phyloP scores from a whole-genome alignment of 2,329 filamentous ascomycete genomes.

The Epichloe hybrida region DNA sequence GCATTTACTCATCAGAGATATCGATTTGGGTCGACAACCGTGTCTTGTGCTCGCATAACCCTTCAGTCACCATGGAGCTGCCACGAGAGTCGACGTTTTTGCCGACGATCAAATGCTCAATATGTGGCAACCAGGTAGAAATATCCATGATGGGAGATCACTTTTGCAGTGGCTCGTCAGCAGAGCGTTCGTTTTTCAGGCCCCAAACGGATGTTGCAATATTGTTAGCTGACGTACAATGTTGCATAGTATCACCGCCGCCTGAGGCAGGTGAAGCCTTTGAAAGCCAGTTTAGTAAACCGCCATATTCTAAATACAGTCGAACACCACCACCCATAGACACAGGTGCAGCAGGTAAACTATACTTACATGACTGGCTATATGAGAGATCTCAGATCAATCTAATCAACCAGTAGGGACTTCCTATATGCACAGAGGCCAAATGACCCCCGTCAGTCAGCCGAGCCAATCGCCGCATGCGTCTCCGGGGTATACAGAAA shows the following conservation, averaged over 20 bases:
- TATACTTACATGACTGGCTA: too few relatives aligned
- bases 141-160: conserved; percentile 82
- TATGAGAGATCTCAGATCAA: neutral
- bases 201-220: neutral
- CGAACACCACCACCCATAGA: conserved; percentile 35
- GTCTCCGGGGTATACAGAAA: conserved; percentile 48
- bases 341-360: conserved; percentile 39
- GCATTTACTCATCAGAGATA: neutral
- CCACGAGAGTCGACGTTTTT: conserved; percentile 55
- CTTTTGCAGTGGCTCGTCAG: conserved; percentile 44
- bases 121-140: conserved; percentile 63
- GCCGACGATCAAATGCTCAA: conserved; percentile 79
- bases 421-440: conserved; percentile 35
- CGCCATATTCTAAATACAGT: conserved; percentile 22
- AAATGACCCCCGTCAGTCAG: conserved; percentile 51
- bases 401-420: conserved; percentile 1
- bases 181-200: conserved; percentile 27
- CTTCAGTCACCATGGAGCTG: conserved; percentile 26
- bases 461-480: conserved; percentile 44
- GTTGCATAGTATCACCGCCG: conserved; percentile 23
- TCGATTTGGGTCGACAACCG: neutral
- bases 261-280: conserved; percentile 19
- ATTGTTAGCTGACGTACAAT: neutral
- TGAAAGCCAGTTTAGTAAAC: conserved; percentile 11
- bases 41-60: neutral